Conservation (phyloP, 2,329 filamentous ascomycete genomes). For the Dichotomopilus funicola region DNA sequence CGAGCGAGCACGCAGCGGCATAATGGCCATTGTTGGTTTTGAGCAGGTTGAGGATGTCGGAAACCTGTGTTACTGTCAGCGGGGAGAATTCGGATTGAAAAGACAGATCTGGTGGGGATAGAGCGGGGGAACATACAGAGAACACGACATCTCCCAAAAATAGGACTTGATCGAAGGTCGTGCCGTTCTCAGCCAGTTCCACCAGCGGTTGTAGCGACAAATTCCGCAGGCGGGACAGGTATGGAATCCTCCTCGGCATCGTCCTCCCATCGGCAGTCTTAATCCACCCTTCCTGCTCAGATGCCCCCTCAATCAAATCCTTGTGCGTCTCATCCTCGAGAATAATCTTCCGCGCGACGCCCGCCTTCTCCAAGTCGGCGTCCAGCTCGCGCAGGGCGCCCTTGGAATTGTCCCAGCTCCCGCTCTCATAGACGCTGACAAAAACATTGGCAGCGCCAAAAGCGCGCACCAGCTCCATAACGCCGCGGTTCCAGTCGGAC, state of each 20-base stretch:
- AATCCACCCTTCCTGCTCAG: constrained; percentile 50
- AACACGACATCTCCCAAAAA: constrained; percentile 59
- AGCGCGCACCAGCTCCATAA: constrained; percentile 48
- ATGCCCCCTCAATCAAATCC: constrained; percentile 40
- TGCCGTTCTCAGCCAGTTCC: constrained; percentile 42
- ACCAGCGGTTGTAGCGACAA: constrained; percentile 52
- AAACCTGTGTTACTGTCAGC: constrained; percentile 22
- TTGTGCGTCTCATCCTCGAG: constrained; percentile 49
- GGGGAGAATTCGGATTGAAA: background rate
- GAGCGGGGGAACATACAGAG: constrained; percentile 32
- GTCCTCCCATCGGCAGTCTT: constrained; percentile 42
- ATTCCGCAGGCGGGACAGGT: constrained; percentile 59
- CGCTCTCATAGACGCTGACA: constrained; percentile 60
- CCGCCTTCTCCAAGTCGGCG: constrained; percentile 40
- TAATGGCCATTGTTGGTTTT: constrained; percentile 49
- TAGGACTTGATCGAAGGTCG: constrained; percentile 48
- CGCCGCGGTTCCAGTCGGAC: constrained; percentile 51
- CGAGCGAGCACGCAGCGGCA: constrained; percentile 54
- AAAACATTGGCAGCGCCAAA: constrained; percentile 58
- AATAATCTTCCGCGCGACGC: constrained; percentile 48
- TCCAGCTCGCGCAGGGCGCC: constrained; percentile 53
- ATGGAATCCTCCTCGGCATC: constrained; percentile 60
- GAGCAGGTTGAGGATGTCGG: constrained; percentile 47
- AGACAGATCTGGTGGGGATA: background rate
- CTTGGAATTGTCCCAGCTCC: constrained; percentile 62